Conservation (phyloP, 2,329 filamentous ascomycete species). For the Lachnellula arida region DNA sequence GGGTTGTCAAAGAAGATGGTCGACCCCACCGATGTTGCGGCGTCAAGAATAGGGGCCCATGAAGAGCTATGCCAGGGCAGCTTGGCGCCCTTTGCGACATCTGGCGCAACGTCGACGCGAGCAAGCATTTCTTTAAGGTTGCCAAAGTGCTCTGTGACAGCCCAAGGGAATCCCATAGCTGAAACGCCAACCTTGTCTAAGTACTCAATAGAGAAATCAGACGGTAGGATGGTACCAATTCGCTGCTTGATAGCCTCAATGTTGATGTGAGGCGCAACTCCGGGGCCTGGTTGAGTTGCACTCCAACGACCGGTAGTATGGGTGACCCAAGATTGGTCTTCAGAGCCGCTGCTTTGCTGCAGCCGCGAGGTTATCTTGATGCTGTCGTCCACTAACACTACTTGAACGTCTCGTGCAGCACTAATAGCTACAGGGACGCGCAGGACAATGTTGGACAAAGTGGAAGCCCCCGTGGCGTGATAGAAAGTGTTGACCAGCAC, state of each 20-base stretch:
- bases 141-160: conserved; percentile 36
- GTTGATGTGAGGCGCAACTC: conserved; percentile 15
- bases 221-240: conserved; percentile 26
- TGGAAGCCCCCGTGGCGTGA: conserved; percentile 29
- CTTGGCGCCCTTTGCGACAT: conserved; percentile 27
- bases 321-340: conserved; percentile 30
- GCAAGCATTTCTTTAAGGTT: conserved; percentile 38
- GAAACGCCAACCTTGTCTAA: conserved; percentile 37
- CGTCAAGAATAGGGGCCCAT: conserved; percentile 39
- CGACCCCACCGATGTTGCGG: conserved; percentile 40
- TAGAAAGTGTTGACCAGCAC: conserved; percentile 39
- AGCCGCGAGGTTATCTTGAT: conserved; percentile 35
- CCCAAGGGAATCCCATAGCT: conserved; percentile 40
- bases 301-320: conserved; percentile 25
- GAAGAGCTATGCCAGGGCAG: conserved; percentile 13
- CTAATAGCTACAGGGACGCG: conserved; percentile 35
- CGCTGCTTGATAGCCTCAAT: conserved; percentile 28
- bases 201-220: conserved; percentile 36
- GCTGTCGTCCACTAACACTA: conserved; percentile 31
- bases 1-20: conserved; percentile 36
- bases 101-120: conserved; percentile 34
- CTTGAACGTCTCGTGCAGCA: conserved; percentile 30
- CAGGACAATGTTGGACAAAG: conserved; percentile 33
- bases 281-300: neutral
- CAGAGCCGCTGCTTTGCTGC: conserved; percentile 5